Evolutionary conservation across 2,329 filamentous ascomycete genomes (phyloP), one percentile per base, ranked within the genome.

Genomic region (Lasiodiplodia sp.): DNA sequence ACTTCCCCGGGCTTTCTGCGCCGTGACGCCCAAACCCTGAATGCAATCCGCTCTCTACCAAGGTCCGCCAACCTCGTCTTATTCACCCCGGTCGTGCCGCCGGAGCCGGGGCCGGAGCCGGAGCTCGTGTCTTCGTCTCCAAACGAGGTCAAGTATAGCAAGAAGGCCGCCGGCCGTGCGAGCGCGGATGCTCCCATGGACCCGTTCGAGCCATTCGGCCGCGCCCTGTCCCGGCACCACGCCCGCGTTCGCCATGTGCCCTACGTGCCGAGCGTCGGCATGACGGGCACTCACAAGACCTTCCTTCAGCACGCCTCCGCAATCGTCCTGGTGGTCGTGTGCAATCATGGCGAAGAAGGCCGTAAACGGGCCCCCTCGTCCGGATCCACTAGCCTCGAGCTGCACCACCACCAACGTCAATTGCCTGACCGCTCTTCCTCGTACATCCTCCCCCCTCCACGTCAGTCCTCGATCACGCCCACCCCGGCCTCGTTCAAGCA

Each of bases 181-280:
- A 28, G 34, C 31, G 60, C 47, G 12, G 70, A 72, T 71, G 73
- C 80, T 55, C 74, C 78, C 55, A 83, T 80, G 73, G 92, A 94
- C 75, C 92, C 91, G 0, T 94, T 94, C 74, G 91, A 94, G 77
- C 85, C 86, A 16, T 82, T 94, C 21, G 92, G 91, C 23, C 85
- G 86, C 70, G 86, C 88, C 55, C 78, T 94, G 60, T 86, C 88
- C 60, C 82, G 79, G 60, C 83, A 86, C 72, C 89, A 91, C 74
- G 80, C 84, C 2, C 84, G 84, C 77, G 83, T 94, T 70, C 87
- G 89, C 23, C 92, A 94, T 75, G 87, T 93, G 53, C 91, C 92
- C 6, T 94, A 92, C 74, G 87, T 88, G 5, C 86, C 88, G 57
- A 83, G 84, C 65, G 79, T 83, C 69, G 90, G 90, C 52, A 88